Base-by-base conservation (phyloP, 2,329 filamentous ascomycete species). In the Mariannaea sp. region DNA sequence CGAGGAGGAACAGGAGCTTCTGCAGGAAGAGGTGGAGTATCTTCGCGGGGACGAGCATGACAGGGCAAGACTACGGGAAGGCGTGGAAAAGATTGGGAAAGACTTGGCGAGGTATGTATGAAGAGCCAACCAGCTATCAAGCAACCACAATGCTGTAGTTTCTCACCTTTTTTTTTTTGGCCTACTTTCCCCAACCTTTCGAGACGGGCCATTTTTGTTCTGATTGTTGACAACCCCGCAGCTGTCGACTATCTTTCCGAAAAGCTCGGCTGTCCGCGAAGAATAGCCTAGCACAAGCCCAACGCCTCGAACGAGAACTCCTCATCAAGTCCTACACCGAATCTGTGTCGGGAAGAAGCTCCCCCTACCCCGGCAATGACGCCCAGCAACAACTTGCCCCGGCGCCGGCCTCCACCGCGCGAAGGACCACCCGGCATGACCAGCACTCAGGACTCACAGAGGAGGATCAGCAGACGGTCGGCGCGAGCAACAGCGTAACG, bases 401-500 rank as follows among this genome's bases (percentile, higher is more conserved):
- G 2, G 19, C 36, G 20, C 48, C 62, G 12, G 42, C 59, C 14
- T 20, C 43, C 40, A 49, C 57, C 30, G 36, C 61, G 55, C 65
- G 68, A 51, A 52, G 59, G 12, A 57, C 73, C 60, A 57, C 71
- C 56, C 67, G 73, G 59, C 67, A 68, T 16, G 64, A 73, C 13
- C 64, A 68, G 16, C 63, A 71, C 41, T 70, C 72, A 4, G 70
- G 68, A 60, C 68, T 76, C 16, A 71, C 87, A 4, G 84, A 85
- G 17, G 84, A 91, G 62, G 85, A 89, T 69, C 87, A 94, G 59
- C 80, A 90, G 59, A 81, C 86, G 35, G 79, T 91, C 12, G 84
- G 86, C 57, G 89, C 93, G 1, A 90, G 89, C 26, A 85, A 81
- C 61, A 90, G 95, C 75, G 89, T 97, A 48, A 97, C 93, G 3